A percentile compares a stretch with the other conserved stretches of the same genome.
These are phyloP conservation scores for Blastobotrys persicus DNA, from an alignment of 1,139 yeast species.

Conservation along the genomic window DNA sequence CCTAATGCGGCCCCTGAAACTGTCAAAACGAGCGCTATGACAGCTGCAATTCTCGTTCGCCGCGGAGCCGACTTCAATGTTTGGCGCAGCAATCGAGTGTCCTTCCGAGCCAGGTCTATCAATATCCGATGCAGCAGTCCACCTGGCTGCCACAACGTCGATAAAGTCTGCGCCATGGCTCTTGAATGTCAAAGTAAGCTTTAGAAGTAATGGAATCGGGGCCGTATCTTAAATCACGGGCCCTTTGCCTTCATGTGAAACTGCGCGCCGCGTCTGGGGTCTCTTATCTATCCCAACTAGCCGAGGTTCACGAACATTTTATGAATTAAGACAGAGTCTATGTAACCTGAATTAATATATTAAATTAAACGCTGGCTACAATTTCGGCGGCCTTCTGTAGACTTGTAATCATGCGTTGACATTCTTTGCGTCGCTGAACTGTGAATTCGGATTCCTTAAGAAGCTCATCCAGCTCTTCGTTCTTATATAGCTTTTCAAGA, in stretches of 20 bases:
- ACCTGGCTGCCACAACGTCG: constrained; percentile 17
- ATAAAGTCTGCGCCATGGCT: neutral
- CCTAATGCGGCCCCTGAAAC: constrained; percentile 13
- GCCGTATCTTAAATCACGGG: neutral
- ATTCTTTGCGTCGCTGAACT: constrained; percentile 91
- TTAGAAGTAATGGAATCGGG: too few species aligned
- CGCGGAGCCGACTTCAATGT: constrained; percentile 13
- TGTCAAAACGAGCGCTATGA: constrained; percentile 8
- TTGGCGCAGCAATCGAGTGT: constrained; percentile 14
- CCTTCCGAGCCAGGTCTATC: constrained; percentile 18
- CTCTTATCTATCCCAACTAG: neutral
- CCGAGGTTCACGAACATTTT: neutral
- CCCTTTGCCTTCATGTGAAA: neutral
- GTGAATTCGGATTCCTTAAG: constrained; percentile 92
- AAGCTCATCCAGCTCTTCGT: constrained; percentile 69
- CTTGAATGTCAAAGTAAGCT: too few species aligned
- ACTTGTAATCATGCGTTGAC: constrained; percentile 91
- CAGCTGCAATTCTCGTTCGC: constrained; percentile 13
- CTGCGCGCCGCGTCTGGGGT: neutral
- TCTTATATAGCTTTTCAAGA: constrained; percentile 79
- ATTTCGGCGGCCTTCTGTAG: constrained; percentile 86
- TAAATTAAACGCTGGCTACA: constrained; percentile 70
- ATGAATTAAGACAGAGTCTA: too few species aligned
- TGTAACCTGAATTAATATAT: constrained; percentile 1
- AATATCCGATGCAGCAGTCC: constrained; percentile 14